phyloP scores from a whole-genome alignment of 768 basidiomycete species.

The Inosperma sp. region DNA sequence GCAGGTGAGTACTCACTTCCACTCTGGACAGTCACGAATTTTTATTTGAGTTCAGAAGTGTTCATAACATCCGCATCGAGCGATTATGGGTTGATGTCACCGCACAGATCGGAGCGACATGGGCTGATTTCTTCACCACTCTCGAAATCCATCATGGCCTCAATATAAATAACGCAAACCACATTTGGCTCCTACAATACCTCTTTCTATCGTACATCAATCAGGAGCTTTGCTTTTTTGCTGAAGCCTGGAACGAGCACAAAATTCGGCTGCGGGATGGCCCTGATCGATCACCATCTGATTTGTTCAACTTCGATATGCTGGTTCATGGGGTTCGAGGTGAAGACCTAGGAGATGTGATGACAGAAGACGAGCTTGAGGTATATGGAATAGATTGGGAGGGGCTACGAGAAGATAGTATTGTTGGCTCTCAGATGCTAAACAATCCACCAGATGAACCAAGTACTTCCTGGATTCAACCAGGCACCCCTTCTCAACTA shows the following conservation, averaged over 20 bases:
- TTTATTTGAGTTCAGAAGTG: constrained; percentile 21
- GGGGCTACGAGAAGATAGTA: constrained; percentile 17
- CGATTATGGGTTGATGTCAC: constrained; percentile 37
- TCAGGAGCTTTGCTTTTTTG: constrained; percentile 25
- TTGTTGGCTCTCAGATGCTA: constrained; percentile 7
- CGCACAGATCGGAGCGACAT: constrained; percentile 24
- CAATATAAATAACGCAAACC: constrained; percentile 22
- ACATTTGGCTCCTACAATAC: constrained; percentile 36
- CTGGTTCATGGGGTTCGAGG: constrained; percentile 22
- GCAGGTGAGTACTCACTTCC: constrained; percentile 25
- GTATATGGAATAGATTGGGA: constrained; percentile 28
- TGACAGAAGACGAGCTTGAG: constrained; percentile 19
- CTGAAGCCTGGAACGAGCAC: constrained; percentile 33
- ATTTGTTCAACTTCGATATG: constrained; percentile 34
- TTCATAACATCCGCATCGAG: constrained; percentile 38
- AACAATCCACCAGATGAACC: background rate
- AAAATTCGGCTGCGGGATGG: constrained; percentile 21
- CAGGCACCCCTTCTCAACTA: background rate
- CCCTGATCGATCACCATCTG: constrained; percentile 23
- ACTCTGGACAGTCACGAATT: constrained; percentile 33
- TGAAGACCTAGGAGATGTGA: background rate
- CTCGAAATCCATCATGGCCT: constrained; percentile 31
- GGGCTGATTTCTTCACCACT: constrained; percentile 29
- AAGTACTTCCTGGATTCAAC: background rate
- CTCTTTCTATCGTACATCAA: constrained; percentile 33